Conservation (phyloP, 257 asterid species). For the Nemophila menziesii region DNA sequence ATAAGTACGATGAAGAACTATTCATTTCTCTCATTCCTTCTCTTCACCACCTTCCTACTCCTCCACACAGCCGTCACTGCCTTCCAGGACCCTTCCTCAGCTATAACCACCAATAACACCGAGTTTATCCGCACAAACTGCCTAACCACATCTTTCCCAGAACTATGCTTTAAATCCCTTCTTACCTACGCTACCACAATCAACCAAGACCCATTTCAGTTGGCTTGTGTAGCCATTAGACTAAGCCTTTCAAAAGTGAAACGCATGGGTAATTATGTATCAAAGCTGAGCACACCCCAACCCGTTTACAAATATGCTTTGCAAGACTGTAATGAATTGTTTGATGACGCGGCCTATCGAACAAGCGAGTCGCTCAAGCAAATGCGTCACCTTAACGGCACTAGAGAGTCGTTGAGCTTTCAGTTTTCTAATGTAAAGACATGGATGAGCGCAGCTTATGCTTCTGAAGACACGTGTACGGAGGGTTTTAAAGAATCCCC, state of each 20-base stretch:
- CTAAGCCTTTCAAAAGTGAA: conserved; percentile 48
- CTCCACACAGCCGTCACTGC: conserved; percentile 12
- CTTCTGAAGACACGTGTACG: conserved; percentile 77
- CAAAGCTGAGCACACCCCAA: conserved; percentile 34
- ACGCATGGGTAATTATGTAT: conserved; percentile 27
- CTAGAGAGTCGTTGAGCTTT: conserved; percentile 50
- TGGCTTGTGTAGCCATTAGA: conserved; percentile 48
- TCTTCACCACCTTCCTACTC: conserved; percentile 16
- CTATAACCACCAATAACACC: conserved; percentile 10
- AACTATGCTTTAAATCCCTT: conserved; percentile 52
- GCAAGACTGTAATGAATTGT: conserved; percentile 52
- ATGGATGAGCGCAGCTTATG: conserved; percentile 94
- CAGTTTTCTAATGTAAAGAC: conserved; percentile 83
- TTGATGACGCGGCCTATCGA: conserved; percentile 61
- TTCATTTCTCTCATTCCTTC: conserved; percentile 1
- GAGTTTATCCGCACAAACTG: conserved; percentile 67
- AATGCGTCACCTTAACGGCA: conserved; percentile 44
- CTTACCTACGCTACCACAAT: conserved; percentile 37
- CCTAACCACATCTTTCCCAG: conserved; percentile 44
- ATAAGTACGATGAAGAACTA: background rate
- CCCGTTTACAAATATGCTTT: conserved; percentile 50
- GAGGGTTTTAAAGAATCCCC: conserved; percentile 62
- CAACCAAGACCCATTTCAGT: conserved; percentile 44
- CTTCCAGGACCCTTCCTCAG: no score
- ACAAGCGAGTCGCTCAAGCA: conserved; percentile 53